Conservation (phyloP, 805 yeast genomes). For the Torulaspora franciscae region DNA sequence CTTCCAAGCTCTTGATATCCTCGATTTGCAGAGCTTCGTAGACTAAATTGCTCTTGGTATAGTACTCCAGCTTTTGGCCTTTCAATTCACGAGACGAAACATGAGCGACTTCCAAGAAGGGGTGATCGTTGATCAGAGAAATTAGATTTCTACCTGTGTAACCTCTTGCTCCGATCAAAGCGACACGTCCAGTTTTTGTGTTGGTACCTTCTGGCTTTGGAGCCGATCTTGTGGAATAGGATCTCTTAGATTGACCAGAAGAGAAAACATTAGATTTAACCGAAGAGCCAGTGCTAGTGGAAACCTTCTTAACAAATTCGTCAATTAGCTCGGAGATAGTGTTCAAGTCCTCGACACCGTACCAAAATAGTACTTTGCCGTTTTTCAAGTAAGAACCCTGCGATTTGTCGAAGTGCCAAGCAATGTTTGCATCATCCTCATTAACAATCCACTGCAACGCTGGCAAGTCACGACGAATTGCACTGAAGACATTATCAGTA, state of each 20-base stretch:
- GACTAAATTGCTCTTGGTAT: constrained; percentile 70
- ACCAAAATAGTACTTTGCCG: constrained; percentile 92
- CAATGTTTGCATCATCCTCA: constrained; percentile 84
- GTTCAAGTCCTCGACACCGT: constrained; percentile 66
- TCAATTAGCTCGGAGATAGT: constrained; percentile 60
- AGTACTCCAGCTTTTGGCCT: constrained; percentile 83
- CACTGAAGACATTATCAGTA: constrained; percentile 86
- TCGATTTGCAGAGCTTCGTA: constrained; percentile 85
- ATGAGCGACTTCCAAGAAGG: constrained; percentile 79
- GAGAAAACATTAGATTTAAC: constrained; percentile 43
- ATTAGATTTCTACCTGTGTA: constrained; percentile 93
- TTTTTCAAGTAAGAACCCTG: constrained; percentile 90
- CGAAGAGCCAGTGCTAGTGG: constrained; percentile 31
- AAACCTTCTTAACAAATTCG: constrained; percentile 41
- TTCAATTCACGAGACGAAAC: constrained; percentile 93
- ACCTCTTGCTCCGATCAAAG: constrained; percentile 97
- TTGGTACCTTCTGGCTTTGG: constrained; percentile 64
- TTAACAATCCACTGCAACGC: constrained; percentile 82
- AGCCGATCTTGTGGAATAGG: constrained; percentile 47
- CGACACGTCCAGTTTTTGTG: constrained; percentile 64
- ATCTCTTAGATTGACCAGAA: constrained; percentile 47
- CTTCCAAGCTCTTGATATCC: constrained; percentile 76
- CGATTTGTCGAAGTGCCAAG: constrained; percentile 89
- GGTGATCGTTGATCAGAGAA: constrained; percentile 79
- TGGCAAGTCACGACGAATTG: constrained; percentile 68